Evolutionary conservation across 805 yeast species (phyloP), one percentile per base, ranked within the genome.

Genomic region (Sungouiozyma ichnusensis): DNA sequence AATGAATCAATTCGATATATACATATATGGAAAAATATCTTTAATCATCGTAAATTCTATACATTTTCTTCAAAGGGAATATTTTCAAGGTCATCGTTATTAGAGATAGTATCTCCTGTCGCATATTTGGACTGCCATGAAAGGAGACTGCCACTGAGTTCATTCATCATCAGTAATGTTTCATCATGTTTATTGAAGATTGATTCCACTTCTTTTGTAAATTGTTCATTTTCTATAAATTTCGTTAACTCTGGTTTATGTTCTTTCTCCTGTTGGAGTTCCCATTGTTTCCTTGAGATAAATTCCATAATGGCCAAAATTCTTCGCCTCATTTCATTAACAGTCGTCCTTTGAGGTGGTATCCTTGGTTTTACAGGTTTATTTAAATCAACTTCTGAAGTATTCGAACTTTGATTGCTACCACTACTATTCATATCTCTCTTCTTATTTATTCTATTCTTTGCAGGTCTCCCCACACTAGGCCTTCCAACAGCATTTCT

Each of bases 291-390:
- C 41, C 95, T 71, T 11, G 88, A 85, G 19, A 90, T 74, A 71
- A 88, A 92, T 63, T 92, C 97, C 52, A 90, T 65, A 16, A 90
- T 90, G 1, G 96, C 94, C 2, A 85, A 81, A 2, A 87, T 83
- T 45, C 98, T 73, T 54, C 85, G 78, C 43, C 87, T 74, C 85
- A 90, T 81, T 60, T 90, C 98, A 51, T 75, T 73, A 46, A 88
- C 62, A 3, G 87, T 74, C 3, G 84, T 75, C 42, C 85, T 74
- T 16, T 79, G 78, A 44, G 81, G 81, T 5, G 95, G 97, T 36
- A 78, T 67, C 43, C 95, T 74, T 13, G 97, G 96, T 51, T 77
- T 82, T 37, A 85, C 79, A 2, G 90, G 83, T 57, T 81, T 84
- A 47, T 73, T 77, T 35, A 77, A 72, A 29, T 73, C 72, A 31